Conservation (phyloP, 73 alveolate species). For the Durusdinium trenchii region DNA sequence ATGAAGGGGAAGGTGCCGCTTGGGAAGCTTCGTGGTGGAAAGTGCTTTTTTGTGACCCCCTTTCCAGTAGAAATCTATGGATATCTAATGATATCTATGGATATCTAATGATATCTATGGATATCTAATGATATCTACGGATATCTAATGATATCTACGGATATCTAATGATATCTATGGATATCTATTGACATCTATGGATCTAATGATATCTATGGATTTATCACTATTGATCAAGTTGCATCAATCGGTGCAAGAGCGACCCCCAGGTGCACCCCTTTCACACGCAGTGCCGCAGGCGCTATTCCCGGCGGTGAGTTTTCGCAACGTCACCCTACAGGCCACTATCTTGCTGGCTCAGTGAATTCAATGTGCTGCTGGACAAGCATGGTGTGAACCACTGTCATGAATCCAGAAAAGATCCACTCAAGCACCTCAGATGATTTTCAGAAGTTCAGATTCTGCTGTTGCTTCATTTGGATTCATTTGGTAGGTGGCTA, state of each 20-base stretch:
- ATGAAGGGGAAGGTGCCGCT: background rate
- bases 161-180: no score
- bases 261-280: background rate
- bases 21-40: background rate
- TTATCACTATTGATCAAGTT: no score
- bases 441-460: background rate
- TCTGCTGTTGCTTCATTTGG: background rate
- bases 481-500: background rate
- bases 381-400: background rate
- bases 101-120: no score
- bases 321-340: slow-evolving; percentile 92
- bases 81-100: no score
- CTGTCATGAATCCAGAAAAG: background rate
- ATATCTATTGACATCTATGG: no score
- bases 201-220: no score
- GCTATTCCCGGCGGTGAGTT: slow-evolving; percentile 66
- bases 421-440: background rate
- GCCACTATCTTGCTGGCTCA: background rate
- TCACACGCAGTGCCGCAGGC: slow-evolving; percentile 29
- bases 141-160: no score
- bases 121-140: no score
- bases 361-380: background rate
- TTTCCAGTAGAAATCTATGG: no score
- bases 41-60: no score
- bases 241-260: background rate